Evolutionary conservation across 495 filamentous ascomycete species (phyloP).

Genomic region (Penicillium arizonense): DNA sequence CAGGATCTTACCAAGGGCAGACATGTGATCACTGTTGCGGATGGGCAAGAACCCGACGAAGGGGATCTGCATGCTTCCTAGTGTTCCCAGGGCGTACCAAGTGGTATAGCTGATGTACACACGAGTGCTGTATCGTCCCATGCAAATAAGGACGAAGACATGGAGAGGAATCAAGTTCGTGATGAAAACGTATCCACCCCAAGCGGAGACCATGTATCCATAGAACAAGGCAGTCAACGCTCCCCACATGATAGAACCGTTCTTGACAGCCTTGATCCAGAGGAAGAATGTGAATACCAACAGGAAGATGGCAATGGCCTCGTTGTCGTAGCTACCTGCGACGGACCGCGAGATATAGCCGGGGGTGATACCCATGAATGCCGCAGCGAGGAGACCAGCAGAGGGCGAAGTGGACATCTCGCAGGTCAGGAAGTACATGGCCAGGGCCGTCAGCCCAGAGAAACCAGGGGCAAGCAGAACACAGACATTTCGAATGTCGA

Average conservation of each 20-base stretch:
- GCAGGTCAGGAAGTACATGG: constrained; percentile 92
- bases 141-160: constrained; percentile 90
- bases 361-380: constrained; percentile 96
- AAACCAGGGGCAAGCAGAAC: constrained; percentile 94
- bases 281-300: constrained; percentile 98
- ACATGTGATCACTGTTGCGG: constrained; percentile 98
- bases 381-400: constrained; percentile 89
- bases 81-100: constrained; percentile 94
- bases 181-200: constrained; percentile 99
- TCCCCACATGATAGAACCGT: constrained; percentile 93
- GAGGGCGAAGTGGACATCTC: constrained; percentile 93
- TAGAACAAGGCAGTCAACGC: constrained; percentile 95
- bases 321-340: constrained; percentile 98
- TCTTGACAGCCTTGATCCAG: constrained; percentile 98
- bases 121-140: constrained; percentile 93
- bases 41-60: constrained; percentile 98
- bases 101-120: constrained; percentile 96
- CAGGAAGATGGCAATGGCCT: constrained; percentile 98
- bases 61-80: constrained; percentile 99
- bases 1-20: constrained; percentile 74
- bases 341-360: constrained; percentile 98
- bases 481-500: constrained; percentile 99
- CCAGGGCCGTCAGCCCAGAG: constrained; percentile 91
- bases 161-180: constrained; percentile 97
- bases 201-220: constrained; percentile 99